phyloP scores from a whole-genome alignment of 306 rosid species.

The Morella rubra region DNA sequence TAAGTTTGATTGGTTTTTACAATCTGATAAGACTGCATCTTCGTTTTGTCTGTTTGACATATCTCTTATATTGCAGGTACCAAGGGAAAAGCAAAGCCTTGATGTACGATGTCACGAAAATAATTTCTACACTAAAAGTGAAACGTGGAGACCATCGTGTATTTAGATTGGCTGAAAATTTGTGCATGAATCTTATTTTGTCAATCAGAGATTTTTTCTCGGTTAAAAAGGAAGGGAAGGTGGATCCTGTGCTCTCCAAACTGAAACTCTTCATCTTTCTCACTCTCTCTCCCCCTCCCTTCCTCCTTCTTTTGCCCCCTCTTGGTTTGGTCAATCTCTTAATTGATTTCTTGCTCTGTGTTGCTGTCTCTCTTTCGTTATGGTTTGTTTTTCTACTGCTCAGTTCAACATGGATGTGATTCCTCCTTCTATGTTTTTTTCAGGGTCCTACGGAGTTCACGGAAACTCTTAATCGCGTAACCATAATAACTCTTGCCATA shows the following conservation, averaged over 20 bases:
- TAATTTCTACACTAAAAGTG: constrained; percentile 73
- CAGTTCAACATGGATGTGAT: constrained; percentile 16
- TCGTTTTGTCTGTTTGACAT: constrained; percentile 20
- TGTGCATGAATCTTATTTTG: constrained; percentile 92
- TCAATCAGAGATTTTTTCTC: constrained; percentile 89
- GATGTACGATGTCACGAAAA: constrained; percentile 98
- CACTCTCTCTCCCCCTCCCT: background rate
- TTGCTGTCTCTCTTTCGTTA: background rate
- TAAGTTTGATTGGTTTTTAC: background rate
- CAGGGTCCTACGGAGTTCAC: constrained; percentile 98
- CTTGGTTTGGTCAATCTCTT: too few species aligned
- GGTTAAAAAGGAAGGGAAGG: constrained; percentile 98
- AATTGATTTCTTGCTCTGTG: too few species aligned
- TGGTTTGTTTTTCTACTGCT: constrained; percentile 20
- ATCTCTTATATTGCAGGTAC: constrained; percentile 57
- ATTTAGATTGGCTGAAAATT: constrained; percentile 94
- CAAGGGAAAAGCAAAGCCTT: constrained; percentile 91
- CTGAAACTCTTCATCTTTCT: constrained; percentile 20
- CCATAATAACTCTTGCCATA: constrained; percentile 87
- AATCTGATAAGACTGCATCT: constrained; percentile 21
- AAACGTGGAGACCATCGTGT: constrained; percentile 95
- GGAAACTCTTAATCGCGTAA: constrained; percentile 81
- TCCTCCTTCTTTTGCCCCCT: too few species aligned
- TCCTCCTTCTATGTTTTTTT: constrained; percentile 28
- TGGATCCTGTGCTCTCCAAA: constrained; percentile 38